Percentiles rank a stretch among this genome's conserved stretches.
phyloP scores from a whole-genome alignment of 2,329 filamentous ascomycete species.

The Daldinia sp. region DNA sequence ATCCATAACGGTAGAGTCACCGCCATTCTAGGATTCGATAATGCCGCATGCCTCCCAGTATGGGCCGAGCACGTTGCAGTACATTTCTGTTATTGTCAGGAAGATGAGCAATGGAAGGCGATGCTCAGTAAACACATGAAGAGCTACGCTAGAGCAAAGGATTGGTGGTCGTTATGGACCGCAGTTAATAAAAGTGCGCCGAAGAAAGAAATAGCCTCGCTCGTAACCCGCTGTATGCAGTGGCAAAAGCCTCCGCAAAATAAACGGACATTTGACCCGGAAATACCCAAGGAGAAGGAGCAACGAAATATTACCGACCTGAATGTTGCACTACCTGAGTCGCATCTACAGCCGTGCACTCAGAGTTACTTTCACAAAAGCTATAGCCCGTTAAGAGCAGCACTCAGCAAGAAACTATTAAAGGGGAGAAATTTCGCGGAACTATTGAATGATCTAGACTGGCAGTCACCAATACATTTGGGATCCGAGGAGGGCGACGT shows the following conservation, averaged over 20 bases:
- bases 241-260: conserved; percentile 35
- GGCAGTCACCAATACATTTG: conserved; percentile 24
- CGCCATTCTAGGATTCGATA: conserved; percentile 39
- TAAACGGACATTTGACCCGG: conserved; percentile 17
- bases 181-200: conserved; percentile 24
- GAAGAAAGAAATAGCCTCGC: conserved; percentile 19
- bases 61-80: conserved; percentile 41
- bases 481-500: conserved; percentile 8
- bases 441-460: conserved; percentile 14
- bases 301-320: neutral
- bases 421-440: conserved; percentile 22
- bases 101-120: conserved; percentile 44
- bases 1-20: conserved; percentile 30
- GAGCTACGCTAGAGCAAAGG: conserved; percentile 31
- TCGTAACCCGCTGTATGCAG: conserved; percentile 34
- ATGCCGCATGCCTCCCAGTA: conserved; percentile 38
- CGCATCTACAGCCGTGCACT: neutral
- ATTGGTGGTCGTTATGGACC: conserved; percentile 43
- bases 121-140: conserved; percentile 36
- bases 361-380: neutral
- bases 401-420: conserved; percentile 24
- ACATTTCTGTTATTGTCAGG: conserved; percentile 41
- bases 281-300: conserved; percentile 7
- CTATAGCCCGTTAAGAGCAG: neutral
- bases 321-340: neutral